These are phyloP conservation scores for Solanum chiquidenum DNA, from an alignment of 257 asterid genomes.

Conservation along the genomic window DNA sequence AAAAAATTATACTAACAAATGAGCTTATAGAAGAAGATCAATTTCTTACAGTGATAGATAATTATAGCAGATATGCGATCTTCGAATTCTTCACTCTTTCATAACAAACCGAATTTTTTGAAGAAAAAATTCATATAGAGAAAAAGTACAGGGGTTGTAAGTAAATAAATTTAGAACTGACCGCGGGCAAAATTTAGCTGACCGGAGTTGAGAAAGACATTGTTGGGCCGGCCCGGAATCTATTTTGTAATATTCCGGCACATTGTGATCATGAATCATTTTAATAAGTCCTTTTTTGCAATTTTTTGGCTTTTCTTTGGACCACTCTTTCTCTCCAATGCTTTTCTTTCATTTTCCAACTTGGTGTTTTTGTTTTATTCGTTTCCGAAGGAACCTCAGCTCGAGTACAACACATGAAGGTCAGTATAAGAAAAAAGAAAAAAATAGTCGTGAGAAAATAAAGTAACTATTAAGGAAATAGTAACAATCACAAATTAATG, in stretches of 20 bases:
- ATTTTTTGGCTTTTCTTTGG: not conserved
- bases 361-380: not conserved
- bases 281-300: not conserved
- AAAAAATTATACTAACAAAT: not conserved
- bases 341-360: not conserved
- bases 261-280: not conserved
- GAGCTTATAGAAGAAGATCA: not conserved
- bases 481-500: too few species aligned
- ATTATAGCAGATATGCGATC: not conserved
- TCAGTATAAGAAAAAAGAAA: too few species aligned
- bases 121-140: not conserved
- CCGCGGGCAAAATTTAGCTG: not conserved
- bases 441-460: too few species aligned
- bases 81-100: not conserved
- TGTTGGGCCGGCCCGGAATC: slow-evolving; percentile 8
- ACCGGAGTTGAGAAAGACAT: not conserved
- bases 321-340: not conserved
- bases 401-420: not conserved
- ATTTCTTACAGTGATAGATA: not conserved
- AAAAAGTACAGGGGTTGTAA: not conserved
- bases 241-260: slow-evolving; percentile 5
- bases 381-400: too few species aligned
- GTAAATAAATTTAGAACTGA: not conserved
- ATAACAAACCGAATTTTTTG: not conserved
- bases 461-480: too few species aligned